Evolutionary conservation across 75 land plant species (phyloP), one percentile per base, ranked within the genome.

Genomic region (Gnetum montanum): DNA sequence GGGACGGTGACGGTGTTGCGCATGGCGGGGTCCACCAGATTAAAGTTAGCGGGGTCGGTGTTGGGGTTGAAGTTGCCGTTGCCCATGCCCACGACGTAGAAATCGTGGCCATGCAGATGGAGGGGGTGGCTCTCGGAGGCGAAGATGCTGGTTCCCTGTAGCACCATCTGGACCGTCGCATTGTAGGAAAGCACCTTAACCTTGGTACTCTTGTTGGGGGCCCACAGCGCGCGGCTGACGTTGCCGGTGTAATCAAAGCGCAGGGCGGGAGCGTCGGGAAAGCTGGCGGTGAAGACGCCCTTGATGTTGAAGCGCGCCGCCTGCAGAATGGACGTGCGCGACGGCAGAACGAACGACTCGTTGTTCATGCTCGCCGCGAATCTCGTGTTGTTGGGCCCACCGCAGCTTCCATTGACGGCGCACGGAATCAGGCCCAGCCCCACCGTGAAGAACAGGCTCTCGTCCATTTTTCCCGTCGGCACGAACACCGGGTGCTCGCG

Each of bases 101-200:
- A 78, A 44, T 62, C 57, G 53, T 55, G 47, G 2, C 81, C 81
- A 65, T 78, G 81, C 15, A 78, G 68, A 29, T 78, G 77, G 20
- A 78, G 45, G 1, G 81, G 81, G 50, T 76, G 81, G 33, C 44
- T 58, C 1, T 78, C 73, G 3, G 33, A 48, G 0, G 59, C 58
- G 33, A 78, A 15, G 22, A 68, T 34, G 25, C 43, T 52, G 12
- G 84, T 76, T 35, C 70, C 71, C 59, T 80, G 80, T 8, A 80
- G 57, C 10, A 80, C 55, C 7, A 80, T 16, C 54, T 80, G 68
- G 20, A 80, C 64, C 25, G 20, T 65, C 13, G 71, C 40, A 36
- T 70, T 61, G 58, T 50, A 70, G 43, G 67, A 53, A 40, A 78
- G 46, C 13, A 57, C 59, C 49, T 35, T 50, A 3, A 64, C 66